These are phyloP conservation scores for Lachnum nothofagi DNA, from an alignment of 2,329 filamentous ascomycete genomes.

Conservation along the genomic window DNA sequence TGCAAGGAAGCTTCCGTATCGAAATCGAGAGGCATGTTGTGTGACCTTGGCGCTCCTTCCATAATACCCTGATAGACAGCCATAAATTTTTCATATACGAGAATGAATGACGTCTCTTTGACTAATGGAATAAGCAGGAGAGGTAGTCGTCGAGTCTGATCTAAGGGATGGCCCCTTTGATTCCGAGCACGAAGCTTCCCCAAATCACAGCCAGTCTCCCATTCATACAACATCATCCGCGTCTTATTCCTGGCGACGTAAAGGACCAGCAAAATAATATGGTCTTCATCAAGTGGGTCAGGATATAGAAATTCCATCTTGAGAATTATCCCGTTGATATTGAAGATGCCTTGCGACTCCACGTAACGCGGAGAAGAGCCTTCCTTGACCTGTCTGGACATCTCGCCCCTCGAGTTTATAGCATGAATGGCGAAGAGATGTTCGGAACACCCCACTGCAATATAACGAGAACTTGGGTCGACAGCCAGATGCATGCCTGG, in stretches of 20 bases:
- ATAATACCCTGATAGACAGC: constrained; percentile 52
- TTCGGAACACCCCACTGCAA: constrained; percentile 67
- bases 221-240: constrained; percentile 55
- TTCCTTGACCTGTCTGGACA: constrained; percentile 45
- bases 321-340: constrained; percentile 67
- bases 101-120: constrained; percentile 64
- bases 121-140: constrained; percentile 67
- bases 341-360: constrained; percentile 33
- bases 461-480: constrained; percentile 66
- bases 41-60: constrained; percentile 45
- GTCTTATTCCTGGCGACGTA: constrained; percentile 45
- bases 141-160: constrained; percentile 53
- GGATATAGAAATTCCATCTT: constrained; percentile 84
- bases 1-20: constrained; percentile 42
- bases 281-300: constrained; percentile 56
- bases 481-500: constrained; percentile 65
- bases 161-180: constrained; percentile 46
- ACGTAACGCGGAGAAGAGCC: constrained; percentile 54
- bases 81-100: constrained; percentile 58
- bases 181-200: constrained; percentile 42
- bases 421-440: constrained; percentile 67
- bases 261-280: constrained; percentile 71
- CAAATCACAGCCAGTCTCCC: constrained; percentile 50
- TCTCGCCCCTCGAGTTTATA: constrained; percentile 52
- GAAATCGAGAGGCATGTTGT: constrained; percentile 39